These are phyloP conservation scores for Calocybe gambosa DNA, from an alignment of 1,284 basidiomycete genomes.

Conservation along the genomic window DNA sequence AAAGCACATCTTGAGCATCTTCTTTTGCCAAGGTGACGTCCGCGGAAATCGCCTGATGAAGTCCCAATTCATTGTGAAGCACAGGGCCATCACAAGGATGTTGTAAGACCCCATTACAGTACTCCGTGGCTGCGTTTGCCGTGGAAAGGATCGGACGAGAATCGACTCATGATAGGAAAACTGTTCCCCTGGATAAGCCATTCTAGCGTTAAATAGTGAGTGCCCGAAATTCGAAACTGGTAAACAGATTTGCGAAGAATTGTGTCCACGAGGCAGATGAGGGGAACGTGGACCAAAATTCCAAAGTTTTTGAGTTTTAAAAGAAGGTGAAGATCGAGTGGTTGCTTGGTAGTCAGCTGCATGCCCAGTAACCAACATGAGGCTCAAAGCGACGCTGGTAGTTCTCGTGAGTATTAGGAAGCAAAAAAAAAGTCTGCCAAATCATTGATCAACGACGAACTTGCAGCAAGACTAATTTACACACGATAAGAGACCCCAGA, in stretches of 20 bases:
- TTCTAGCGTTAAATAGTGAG: background rate
- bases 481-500: background rate
- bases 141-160: background rate
- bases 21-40: conserved; percentile 26
- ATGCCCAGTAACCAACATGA: background rate
- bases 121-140: background rate
- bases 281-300: conserved; percentile 12
- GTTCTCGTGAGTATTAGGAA: background rate
- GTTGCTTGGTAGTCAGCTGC: conserved; percentile 1
- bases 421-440: background rate
- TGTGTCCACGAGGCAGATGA: conserved; percentile 16
- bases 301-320: conserved; percentile 9
- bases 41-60: conserved; percentile 32
- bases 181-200: background rate
- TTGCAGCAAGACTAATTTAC: background rate
- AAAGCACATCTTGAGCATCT: conserved; percentile 11
- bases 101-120: conserved; percentile 7
- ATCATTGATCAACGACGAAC: background rate
- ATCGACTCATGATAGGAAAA: background rate
- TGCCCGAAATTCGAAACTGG: conserved; percentile 12
- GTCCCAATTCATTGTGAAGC: conserved; percentile 19
- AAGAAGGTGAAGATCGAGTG: conserved; percentile 8
- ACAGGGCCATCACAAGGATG: conserved; percentile 30
- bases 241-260: conserved; percentile 18
- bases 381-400: background rate